Evolutionary conservation across 176 grass and related monocot species (phyloP), one percentile per base, ranked within the genome.

Genomic region (Rhipidocladum racemiflorum): DNA sequence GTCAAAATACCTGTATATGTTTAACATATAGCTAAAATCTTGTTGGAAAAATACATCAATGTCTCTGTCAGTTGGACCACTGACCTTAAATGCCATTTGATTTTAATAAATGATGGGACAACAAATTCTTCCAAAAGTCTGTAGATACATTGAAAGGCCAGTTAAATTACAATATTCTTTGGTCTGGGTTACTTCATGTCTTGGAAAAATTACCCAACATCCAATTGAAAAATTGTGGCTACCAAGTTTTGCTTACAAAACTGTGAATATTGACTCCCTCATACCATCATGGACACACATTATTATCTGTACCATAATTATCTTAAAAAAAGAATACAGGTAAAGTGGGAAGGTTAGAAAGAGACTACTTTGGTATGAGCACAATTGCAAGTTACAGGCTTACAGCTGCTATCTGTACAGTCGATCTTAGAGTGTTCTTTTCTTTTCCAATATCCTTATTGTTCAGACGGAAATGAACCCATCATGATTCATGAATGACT

Each of bases 111-210:
- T 36, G 59, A 24, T 15, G 1, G 42, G 48, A 73, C 23, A 73
- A 4, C 9, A 70, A 85, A 82, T 78, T 71, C 46, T 62, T 72
- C 57, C 20, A 44, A 1, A 60, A 77, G 66, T 90, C 16, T 86
- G 77, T 82, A 30, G 7, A 59, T 78, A 78, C 8, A 34, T 57
- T 71, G 6, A 65, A 78, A 72, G 12, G 0, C 68, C 48, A 49
- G 43, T 65, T 80, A 81, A 81, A 50, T 72, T 89, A 81, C 35
- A 35, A 85, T 89, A 65, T 70, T 69, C 34, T 63, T 42, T 55
- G 9, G 7, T 65, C 61, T 0, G 0, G 23, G 43, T 70, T 68
- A 45, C 32, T 42, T 16, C 3, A 14, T 76, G 20, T 48, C 36
- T 12, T 57, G 2, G 38, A 65, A 72, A 72, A 84, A 12, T 57